These are phyloP conservation scores for Quercus suber DNA, from an alignment of 306 rosid genomes.

Conservation along the genomic window DNA sequence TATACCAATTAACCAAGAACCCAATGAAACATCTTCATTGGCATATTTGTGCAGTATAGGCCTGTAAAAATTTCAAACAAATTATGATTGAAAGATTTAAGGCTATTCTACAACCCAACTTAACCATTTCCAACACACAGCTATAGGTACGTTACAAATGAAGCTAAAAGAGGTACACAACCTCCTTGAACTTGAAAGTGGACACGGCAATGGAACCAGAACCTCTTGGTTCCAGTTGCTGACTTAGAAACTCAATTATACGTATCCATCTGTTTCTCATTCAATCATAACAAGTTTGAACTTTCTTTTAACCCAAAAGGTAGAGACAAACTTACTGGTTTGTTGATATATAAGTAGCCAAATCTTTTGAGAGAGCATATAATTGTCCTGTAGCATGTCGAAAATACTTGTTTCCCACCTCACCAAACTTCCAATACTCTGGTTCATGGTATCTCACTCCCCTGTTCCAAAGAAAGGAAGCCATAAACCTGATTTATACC, in stretches of 20 bases:
- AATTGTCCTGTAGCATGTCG: slow-evolving; percentile 94
- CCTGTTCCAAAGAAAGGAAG: slow-evolving; percentile 38
- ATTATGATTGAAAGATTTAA: slow-evolving; percentile 4
- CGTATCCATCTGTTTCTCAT: neutral
- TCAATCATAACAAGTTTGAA: neutral
- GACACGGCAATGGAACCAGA: neutral
- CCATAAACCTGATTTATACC: slow-evolving; percentile 16
- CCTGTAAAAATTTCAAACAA: slow-evolving; percentile 37
- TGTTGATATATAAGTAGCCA: slow-evolving; percentile 69
- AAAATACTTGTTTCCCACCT: slow-evolving; percentile 80
- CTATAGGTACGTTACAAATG: neutral
- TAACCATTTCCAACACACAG: neutral
- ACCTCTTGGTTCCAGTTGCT: neutral
- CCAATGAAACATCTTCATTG: slow-evolving; percentile 90
- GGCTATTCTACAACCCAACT: slow-evolving; percentile 2
- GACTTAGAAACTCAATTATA: neutral
- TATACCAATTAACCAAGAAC: slow-evolving; percentile 92
- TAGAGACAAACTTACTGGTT: slow-evolving; percentile 61
- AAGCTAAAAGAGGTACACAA: slow-evolving; percentile 1
- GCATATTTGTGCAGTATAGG: slow-evolving; percentile 81
- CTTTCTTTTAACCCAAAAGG: neutral
- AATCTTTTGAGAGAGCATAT: slow-evolving; percentile 78
- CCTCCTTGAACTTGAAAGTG: neutral
- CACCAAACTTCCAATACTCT: slow-evolving; percentile 90
- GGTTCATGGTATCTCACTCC: slow-evolving; percentile 94